Evolutionary conservation across 2,329 filamentous ascomycete genomes (phyloP).

Genomic region (Teratosphaeria zuluensis): DNA sequence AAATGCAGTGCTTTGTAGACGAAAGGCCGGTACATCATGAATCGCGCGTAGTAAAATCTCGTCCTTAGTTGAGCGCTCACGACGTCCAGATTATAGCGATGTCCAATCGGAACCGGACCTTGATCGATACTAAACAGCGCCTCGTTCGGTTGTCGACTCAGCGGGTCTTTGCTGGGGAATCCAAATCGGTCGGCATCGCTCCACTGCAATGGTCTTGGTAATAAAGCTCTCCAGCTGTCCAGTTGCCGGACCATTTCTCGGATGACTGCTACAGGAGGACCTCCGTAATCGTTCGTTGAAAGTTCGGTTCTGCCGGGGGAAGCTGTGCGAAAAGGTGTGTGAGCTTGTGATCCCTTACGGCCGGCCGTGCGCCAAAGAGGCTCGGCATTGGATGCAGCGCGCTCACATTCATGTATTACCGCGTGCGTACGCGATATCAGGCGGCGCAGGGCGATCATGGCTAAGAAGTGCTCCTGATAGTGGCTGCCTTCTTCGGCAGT

Average conservation of each 20-base stretch:
- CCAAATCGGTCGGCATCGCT: conserved; percentile 41
- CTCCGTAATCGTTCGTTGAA: conserved; percentile 24
- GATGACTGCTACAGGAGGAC: conserved; percentile 35
- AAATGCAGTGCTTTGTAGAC: conserved; percentile 52
- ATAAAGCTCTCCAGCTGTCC: conserved; percentile 48
- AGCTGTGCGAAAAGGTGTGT: neutral
- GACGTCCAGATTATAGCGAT: conserved; percentile 46
- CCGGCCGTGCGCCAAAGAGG: conserved; percentile 5
- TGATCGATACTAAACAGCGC: conserved; percentile 42
- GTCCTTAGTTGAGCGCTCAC: conserved; percentile 49
- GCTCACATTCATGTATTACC: conserved; percentile 44
- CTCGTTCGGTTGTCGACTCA: conserved; percentile 18
- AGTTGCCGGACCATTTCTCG: conserved; percentile 46
- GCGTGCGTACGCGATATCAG: conserved; percentile 46
- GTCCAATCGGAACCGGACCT: conserved; percentile 34
- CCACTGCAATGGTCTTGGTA: conserved; percentile 49
- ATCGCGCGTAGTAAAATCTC: conserved; percentile 50
- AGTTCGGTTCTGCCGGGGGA: neutral
- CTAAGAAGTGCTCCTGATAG: conserved; percentile 50
- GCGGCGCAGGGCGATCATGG: conserved; percentile 48
- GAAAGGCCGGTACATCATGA: conserved; percentile 49
- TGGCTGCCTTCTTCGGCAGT: conserved; percentile 28
- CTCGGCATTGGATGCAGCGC: conserved; percentile 3
- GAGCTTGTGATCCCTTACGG: neutral
- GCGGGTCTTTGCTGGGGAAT: conserved; percentile 27